Evolutionary conservation across 805 yeast species (phyloP).

Genomic region (Hanseniaspora vineae): DNA sequence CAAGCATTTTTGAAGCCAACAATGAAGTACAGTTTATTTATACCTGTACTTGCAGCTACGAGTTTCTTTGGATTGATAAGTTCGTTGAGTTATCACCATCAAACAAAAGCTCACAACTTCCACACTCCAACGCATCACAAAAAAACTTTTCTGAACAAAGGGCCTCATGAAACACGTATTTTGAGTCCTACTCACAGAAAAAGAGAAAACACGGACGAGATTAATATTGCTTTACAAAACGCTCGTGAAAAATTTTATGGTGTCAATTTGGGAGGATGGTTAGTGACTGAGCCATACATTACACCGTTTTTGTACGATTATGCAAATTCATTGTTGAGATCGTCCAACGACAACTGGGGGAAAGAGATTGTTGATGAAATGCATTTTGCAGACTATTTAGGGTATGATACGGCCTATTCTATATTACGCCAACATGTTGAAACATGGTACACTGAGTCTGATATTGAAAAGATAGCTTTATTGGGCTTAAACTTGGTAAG

Average conservation of each 20-base stretch:
- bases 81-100: too few species aligned
- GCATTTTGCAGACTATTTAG: constrained; percentile 36
- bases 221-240: background rate
- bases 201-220: too few species aligned
- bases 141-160: too few species aligned
- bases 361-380: constrained; percentile 43
- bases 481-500: constrained; percentile 60
- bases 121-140: too few species aligned
- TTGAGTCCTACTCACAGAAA: too few species aligned
- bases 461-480: constrained; percentile 36
- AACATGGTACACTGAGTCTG: constrained; percentile 45
- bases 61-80: too few species aligned
- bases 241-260: constrained; percentile 20
- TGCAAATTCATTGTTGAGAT: constrained; percentile 9
- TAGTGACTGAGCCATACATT: constrained; percentile 57
- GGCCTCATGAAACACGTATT: too few species aligned
- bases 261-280: constrained; percentile 60
- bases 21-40: too few species aligned
- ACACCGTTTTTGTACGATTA: constrained; percentile 48
- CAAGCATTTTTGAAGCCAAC: too few species aligned
- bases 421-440: constrained; percentile 43
- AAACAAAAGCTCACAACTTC: too few species aligned
- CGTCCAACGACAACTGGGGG: constrained; percentile 17
- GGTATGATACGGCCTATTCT: constrained; percentile 30
- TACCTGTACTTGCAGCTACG: too few species aligned